These are phyloP conservation scores for Aquilaria malaccensis DNA, from an alignment of 345 rosid genomes.

Conservation along the genomic window DNA sequence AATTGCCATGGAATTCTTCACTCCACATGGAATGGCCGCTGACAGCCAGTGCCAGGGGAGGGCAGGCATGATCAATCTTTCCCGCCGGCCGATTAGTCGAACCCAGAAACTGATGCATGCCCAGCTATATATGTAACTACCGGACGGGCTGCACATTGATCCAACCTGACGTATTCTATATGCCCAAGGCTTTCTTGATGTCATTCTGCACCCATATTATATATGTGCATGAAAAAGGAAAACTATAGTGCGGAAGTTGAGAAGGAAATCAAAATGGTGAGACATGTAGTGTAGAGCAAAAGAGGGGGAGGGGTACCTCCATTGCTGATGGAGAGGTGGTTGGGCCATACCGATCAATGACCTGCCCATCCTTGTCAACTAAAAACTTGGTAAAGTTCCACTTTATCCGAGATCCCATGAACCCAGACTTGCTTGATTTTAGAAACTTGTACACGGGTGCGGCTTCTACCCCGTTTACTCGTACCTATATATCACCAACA, in stretches of 20 bases:
- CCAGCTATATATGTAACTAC: no score
- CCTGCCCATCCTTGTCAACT: constrained; percentile 50
- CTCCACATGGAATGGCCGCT: no score
- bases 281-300: not conserved
- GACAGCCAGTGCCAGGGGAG: not conserved
- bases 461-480: constrained; percentile 57
- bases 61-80: not conserved
- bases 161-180: not conserved
- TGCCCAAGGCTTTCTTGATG: constrained; percentile 55
- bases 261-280: no score
- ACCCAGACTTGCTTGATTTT: constrained; percentile 42
- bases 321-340: constrained; percentile 48
- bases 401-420: constrained; percentile 56
- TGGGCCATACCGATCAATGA: constrained; percentile 50
- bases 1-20: no score
- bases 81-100: not conserved
- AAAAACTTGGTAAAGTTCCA: constrained; percentile 91
- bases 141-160: no score
- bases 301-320: constrained; percentile 37
- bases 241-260: no score
- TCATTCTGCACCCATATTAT: constrained; percentile 32
- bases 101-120: no score
- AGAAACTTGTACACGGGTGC: constrained; percentile 71
- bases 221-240: not conserved
- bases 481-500: constrained; percentile 30